Evolutionary conservation across 2,329 filamentous ascomycete species (phyloP).

Genomic region (Colletotrichum sp.): DNA sequence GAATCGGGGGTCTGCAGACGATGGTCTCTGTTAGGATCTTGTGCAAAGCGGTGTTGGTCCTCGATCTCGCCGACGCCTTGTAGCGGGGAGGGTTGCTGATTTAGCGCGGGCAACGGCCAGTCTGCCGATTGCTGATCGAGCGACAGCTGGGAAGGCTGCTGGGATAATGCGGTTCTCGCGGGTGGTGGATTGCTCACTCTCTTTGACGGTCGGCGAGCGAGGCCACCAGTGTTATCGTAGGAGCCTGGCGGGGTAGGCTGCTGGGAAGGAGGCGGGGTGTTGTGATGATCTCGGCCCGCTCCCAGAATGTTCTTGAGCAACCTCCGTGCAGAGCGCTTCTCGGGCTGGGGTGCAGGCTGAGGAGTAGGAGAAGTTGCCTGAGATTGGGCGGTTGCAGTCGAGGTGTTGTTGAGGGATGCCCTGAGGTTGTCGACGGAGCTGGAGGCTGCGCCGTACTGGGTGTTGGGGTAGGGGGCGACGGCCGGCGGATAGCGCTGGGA

Average conservation of each 20-base stretch:
- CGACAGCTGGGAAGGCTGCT: slow-evolving; percentile 38
- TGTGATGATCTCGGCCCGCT: slow-evolving; percentile 35
- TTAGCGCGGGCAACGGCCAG: slow-evolving; percentile 34
- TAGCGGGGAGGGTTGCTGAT: slow-evolving; percentile 47
- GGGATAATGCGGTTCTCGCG: slow-evolving; percentile 46
- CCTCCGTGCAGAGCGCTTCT: slow-evolving; percentile 58
- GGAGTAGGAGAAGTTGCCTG: slow-evolving; percentile 21
- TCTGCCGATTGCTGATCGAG: slow-evolving; percentile 37
- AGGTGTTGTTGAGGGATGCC: slow-evolving; percentile 28
- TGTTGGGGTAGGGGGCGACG: slow-evolving; percentile 35
- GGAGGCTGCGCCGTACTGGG: slow-evolving; percentile 39
- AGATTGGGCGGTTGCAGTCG: background rate
- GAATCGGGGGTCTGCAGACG: slow-evolving; percentile 44
- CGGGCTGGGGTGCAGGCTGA: slow-evolving; percentile 23
- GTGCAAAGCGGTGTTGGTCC: slow-evolving; percentile 35
- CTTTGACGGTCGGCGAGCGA: slow-evolving; percentile 63
- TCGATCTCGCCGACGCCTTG: slow-evolving; percentile 48
- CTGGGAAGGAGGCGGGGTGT: slow-evolving; percentile 25
- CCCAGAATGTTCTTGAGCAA: slow-evolving; percentile 61
- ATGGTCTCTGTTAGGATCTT: slow-evolving; percentile 44
- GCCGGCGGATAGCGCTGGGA: slow-evolving; percentile 52
- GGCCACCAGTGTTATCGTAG: slow-evolving; percentile 54
- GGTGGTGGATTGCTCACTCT: slow-evolving; percentile 55
- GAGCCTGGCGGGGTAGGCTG: slow-evolving; percentile 31
- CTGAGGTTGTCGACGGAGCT: slow-evolving; percentile 48